Percentiles rank a stretch among this genome's conserved stretches.
Conservation (phyloP, 768 basidiomycete genomes). For the Galerina marginata region DNA sequence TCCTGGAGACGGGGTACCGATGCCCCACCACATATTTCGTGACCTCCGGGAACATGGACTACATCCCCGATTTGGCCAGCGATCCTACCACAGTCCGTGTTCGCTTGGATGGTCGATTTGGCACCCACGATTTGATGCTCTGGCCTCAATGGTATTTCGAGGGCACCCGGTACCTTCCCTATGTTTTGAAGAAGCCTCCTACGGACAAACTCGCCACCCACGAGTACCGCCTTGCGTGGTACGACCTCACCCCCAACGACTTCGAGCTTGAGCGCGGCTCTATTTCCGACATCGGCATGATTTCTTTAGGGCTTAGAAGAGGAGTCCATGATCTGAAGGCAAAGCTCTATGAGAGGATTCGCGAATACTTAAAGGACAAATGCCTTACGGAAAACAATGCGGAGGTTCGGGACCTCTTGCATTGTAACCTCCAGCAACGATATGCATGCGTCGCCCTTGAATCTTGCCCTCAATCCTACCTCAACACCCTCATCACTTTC, state of each 20-base stretch:
- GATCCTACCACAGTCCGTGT: neutral
- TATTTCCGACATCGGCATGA: neutral
- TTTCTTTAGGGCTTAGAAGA: neutral
- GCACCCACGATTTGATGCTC: constrained; percentile 5
- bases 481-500: neutral
- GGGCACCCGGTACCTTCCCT: constrained; percentile 9
- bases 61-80: neutral
- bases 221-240: constrained; percentile 3
- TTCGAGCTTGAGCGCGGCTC: constrained; percentile 1
- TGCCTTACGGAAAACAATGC: neutral
- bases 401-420: neutral
- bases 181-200: neutral
- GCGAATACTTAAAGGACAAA: neutral
- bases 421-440: neutral
- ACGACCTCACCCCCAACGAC: neutral
- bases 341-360: neutral
- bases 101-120: constrained; percentile 6
- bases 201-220: neutral
- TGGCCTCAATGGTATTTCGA: constrained; percentile 16
- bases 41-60: constrained; percentile 9
- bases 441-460: neutral
- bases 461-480: neutral
- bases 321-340: neutral
- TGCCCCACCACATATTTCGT: neutral
- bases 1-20: too few species aligned